Percentiles rank a stretch among this genome's conserved stretches.
Evolutionary conservation across 371 early-diverging fungal genomes (phyloP).

Genomic region (Mucor piriformis): DNA sequence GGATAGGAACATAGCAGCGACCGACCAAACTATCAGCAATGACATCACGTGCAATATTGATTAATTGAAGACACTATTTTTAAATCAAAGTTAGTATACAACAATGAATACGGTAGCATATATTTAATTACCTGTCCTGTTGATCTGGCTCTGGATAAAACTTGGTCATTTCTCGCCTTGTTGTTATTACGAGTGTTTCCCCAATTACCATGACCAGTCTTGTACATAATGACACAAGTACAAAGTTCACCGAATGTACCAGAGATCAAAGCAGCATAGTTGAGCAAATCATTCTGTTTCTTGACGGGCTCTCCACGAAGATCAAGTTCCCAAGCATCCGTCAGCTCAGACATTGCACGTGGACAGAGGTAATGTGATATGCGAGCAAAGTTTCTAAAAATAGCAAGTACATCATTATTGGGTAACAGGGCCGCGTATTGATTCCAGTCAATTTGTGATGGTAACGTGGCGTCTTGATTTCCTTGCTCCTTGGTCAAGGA

Average conservation of each 20-base stretch:
- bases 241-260: constrained; percentile 58
- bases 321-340: constrained; percentile 57
- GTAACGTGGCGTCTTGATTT: constrained; percentile 22
- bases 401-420: constrained; percentile 27
- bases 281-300: constrained; percentile 43
- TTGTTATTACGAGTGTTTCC: constrained; percentile 14
- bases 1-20: constrained; percentile 54
- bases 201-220: constrained; percentile 46
- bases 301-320: constrained; percentile 35
- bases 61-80: constrained; percentile 53
- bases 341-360: constrained; percentile 45
- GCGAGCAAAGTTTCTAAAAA: constrained; percentile 40
- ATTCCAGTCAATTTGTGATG: constrained; percentile 35
- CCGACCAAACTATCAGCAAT: constrained; percentile 51
- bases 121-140: constrained; percentile 49
- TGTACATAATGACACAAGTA: constrained; percentile 48
- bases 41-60: constrained; percentile 63
- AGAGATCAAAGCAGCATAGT: constrained; percentile 53
- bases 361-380: constrained; percentile 47
- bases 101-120: neutral
- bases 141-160: constrained; percentile 45
- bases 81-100: constrained; percentile 1
- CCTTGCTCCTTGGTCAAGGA: neutral
- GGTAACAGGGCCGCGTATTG: constrained; percentile 23
- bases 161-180: constrained; percentile 28